These are phyloP conservation scores for Emmonsiellopsis sp. DNA, from an alignment of 2,329 filamentous ascomycete genomes.

Conservation along the genomic window DNA sequence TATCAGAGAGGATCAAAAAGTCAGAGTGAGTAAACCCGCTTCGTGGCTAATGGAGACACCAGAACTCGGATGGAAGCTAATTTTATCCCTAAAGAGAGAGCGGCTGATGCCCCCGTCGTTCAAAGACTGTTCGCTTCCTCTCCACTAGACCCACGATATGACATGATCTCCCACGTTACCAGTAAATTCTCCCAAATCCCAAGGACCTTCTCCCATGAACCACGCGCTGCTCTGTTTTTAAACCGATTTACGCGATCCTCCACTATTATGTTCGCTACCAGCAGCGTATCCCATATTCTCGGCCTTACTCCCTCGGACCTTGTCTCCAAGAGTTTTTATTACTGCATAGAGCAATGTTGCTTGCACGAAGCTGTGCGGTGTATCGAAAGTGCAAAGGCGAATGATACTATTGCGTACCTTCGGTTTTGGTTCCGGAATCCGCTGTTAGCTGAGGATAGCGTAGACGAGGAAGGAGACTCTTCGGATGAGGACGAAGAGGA, in stretches of 20 bases:
- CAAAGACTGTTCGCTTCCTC: constrained; percentile 73
- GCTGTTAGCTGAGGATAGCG: constrained; percentile 41
- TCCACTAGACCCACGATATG: constrained; percentile 72
- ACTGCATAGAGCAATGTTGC: constrained; percentile 72
- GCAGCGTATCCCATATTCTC: constrained; percentile 63
- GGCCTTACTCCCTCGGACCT: constrained; percentile 62
- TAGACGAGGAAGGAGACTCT: neutral
- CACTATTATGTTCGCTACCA: constrained; percentile 79
- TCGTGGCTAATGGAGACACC: neutral
- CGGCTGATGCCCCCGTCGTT: constrained; percentile 66
- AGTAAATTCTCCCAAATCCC: constrained; percentile 55
- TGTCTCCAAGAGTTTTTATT: constrained; percentile 72
- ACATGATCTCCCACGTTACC: constrained; percentile 80
- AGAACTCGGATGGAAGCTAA: neutral
- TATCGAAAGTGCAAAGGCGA: constrained; percentile 76
- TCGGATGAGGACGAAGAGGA: neutral
- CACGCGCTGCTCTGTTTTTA: constrained; percentile 72
- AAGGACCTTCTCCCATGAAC: constrained; percentile 58
- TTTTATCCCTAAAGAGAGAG: constrained; percentile 50
- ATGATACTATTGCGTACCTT: constrained; percentile 83
- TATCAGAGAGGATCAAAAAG: constrained; percentile 61
- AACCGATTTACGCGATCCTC: constrained; percentile 78
- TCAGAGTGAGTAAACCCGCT: constrained; percentile 51
- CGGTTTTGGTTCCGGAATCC: constrained; percentile 79
- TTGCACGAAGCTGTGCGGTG: constrained; percentile 67